Percentiles rank a stretch among this genome's conserved stretches.
Conservation (phyloP, 2,329 filamentous ascomycete genomes). For the Botryotinia convoluta region DNA sequence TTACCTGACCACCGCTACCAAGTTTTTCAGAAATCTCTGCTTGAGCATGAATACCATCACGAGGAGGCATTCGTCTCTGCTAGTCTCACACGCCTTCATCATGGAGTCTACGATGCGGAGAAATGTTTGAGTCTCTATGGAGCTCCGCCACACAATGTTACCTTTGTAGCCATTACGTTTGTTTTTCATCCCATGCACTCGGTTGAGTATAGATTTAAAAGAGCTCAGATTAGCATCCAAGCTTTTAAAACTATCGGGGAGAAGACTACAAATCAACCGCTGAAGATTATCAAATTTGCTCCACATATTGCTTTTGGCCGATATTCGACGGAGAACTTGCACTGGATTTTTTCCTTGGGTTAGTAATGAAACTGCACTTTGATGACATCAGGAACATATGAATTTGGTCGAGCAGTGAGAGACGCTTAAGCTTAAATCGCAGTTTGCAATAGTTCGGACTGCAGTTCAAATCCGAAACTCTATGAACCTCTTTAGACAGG, state of each 20-base stretch:
- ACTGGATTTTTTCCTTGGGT: slow-evolving; percentile 18
- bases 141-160: slow-evolving; percentile 2
- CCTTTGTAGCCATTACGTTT: slow-evolving; percentile 16
- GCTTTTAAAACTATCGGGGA: slow-evolving; percentile 1
- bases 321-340: slow-evolving; percentile 15
- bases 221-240: slow-evolving; percentile 15
- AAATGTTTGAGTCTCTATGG: slow-evolving; percentile 11
- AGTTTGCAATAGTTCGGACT: background rate
- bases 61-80: slow-evolving; percentile 18
- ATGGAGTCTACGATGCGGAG: slow-evolving; percentile 13
- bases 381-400: background rate
- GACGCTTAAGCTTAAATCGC: too few species aligned
- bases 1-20: slow-evolving; percentile 7
- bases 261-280: slow-evolving; percentile 2
- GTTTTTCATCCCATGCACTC: slow-evolving; percentile 15
- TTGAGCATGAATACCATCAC: slow-evolving; percentile 15
- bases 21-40: slow-evolving; percentile 6
- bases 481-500: background rate
- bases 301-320: slow-evolving; percentile 18
- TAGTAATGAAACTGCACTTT: background rate
- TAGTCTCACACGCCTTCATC: slow-evolving; percentile 10
- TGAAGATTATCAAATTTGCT: slow-evolving; percentile 16
- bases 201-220: slow-evolving; percentile 10
- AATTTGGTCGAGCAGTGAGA: background rate
- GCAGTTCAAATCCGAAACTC: background rate